Evolutionary conservation across 169 alveolate genomes (phyloP), one percentile per base, ranked within the genome.

Genomic region (Sarcocystis neurona): DNA sequence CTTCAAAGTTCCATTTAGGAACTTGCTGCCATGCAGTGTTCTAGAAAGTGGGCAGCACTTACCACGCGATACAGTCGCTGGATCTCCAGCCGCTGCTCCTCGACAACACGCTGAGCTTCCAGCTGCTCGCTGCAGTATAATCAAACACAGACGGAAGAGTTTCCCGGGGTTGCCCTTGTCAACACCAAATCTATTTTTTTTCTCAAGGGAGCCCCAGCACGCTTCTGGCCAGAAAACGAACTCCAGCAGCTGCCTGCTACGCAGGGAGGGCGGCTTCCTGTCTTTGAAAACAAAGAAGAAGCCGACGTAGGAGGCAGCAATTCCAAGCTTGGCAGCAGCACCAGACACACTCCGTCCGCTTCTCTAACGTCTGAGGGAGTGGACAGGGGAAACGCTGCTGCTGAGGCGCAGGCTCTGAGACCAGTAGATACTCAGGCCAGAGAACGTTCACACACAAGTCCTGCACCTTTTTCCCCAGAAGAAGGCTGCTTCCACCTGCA

Each of bases 51-150:
- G 15, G 15, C 32, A 18, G 1, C 27, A 20, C 88, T 3, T 30
- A 82, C 88, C 8, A 82, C 68, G 56, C 63, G 56, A 50, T 82
- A 82, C 0, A 82, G 88, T 34, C 88, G 58, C 47, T 82, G 88
- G 37, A 82, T 82, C 66, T 82, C 88, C n/a, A 72, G 48, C 47
- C 88, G 88, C 34, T 82, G 88, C 66, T 82, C 88, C 68, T 82
- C 88, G 8, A 82, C 68, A 32, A 82, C 56, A 60, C 63, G 56
- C 88, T 82, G 78, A 4, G 78, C 79, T 66, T 56, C 88, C 47
- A 82, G 79, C 15, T 60, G 79, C 8, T 60, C 46, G 44, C 88
- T 82, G 88, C 20, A 56, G 41, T 1, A 12, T 41, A 15, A 27
- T 30, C 79, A 41, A 41, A 30, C 2, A 32, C 30, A 20, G 20